A percentile compares a stretch with the other conserved stretches of the same genome.
These are phyloP conservation scores for Chiua virens DNA, from an alignment of 768 basidiomycete species.

Conservation along the genomic window DNA sequence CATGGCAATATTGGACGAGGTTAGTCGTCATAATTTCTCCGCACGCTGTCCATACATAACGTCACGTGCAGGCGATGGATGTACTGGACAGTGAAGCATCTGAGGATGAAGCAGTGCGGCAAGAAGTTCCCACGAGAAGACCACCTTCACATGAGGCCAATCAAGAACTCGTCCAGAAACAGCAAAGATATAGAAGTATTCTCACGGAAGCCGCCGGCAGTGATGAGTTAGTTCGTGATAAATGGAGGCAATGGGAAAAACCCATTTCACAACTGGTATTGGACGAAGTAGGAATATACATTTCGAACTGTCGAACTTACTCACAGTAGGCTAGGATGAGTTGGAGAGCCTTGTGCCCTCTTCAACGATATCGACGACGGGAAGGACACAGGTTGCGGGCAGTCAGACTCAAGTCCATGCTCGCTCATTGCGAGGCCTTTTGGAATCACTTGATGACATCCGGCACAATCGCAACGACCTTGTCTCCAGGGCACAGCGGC, in stretches of 20 bases:
- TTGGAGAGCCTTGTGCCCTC: slow-evolving; percentile 71
- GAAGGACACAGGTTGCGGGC: slow-evolving; percentile 36
- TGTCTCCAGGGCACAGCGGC: slow-evolving; percentile 60
- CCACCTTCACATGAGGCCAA: slow-evolving; percentile 81
- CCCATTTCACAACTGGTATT: slow-evolving; percentile 68
- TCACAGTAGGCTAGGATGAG: slow-evolving; percentile 45
- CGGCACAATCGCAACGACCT: slow-evolving; percentile 59
- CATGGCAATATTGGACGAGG: slow-evolving; percentile 71
- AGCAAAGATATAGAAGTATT: slow-evolving; percentile 68
- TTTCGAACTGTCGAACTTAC: not conserved
- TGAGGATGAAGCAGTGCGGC: slow-evolving; percentile 72
- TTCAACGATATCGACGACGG: slow-evolving; percentile 45
- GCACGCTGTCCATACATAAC: not conserved
- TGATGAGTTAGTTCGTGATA: slow-evolving; percentile 72
- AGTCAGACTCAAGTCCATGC: slow-evolving; percentile 61
- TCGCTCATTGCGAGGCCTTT: slow-evolving; percentile 63
- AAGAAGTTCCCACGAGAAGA: slow-evolving; percentile 48
- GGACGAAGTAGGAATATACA: slow-evolving; percentile 46
- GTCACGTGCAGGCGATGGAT: slow-evolving; percentile 67
- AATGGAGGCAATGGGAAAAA: slow-evolving; percentile 89
- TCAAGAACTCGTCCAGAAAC: slow-evolving; percentile 65
- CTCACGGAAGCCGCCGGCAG: slow-evolving; percentile 71
- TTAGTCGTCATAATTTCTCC: slow-evolving; percentile 28
- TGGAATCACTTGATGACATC: slow-evolving; percentile 82
- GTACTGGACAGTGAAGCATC: slow-evolving; percentile 89